These are phyloP conservation scores for Phytophthora litchii DNA, from an alignment of 352 stramenopile species.

Conservation along the genomic window DNA sequence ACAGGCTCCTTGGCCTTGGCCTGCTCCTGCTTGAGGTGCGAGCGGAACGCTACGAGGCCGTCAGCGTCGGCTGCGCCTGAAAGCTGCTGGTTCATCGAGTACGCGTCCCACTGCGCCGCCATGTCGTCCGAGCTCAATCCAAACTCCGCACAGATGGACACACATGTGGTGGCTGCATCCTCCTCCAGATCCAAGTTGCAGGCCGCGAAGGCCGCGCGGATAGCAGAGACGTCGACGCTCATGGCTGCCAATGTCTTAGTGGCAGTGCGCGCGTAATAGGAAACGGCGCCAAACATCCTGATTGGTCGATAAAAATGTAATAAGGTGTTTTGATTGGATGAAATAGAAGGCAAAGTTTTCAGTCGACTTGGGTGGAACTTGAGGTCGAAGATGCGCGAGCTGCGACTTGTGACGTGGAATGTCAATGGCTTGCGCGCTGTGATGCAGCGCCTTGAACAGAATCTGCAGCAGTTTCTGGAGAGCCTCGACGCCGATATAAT, in stretches of 20 bases:
- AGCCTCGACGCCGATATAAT: slow-evolving; percentile 71
- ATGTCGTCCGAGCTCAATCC: slow-evolving; percentile 78
- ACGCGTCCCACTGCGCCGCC: slow-evolving; percentile 82
- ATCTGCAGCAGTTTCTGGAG: slow-evolving; percentile 55
- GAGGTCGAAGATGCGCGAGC: slow-evolving; percentile 10
- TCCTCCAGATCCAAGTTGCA: slow-evolving; percentile 79
- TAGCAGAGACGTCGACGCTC: slow-evolving; percentile 58
- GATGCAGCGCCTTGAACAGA: slow-evolving; percentile 63
- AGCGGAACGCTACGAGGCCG: slow-evolving; percentile 72
- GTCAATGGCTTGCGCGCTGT: slow-evolving; percentile 85
- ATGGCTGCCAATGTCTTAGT: slow-evolving; percentile 35
- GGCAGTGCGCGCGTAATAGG: slow-evolving; percentile 11
- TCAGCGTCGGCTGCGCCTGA: slow-evolving; percentile 58
- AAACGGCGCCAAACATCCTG: slow-evolving; percentile 44
- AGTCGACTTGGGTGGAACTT: no score
- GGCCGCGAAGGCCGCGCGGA: slow-evolving; percentile 73
- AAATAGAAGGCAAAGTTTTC: not conserved
- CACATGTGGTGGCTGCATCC: slow-evolving; percentile 69
- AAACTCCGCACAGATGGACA: slow-evolving; percentile 79
- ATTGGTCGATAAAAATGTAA: slow-evolving; percentile 42
- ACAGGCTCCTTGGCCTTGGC: slow-evolving; percentile 37
- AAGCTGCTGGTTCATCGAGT: slow-evolving; percentile 88
- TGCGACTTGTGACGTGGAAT: slow-evolving; percentile 86
- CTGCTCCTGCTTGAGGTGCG: slow-evolving; percentile 67
- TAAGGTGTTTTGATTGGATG: slow-evolving; percentile 6